Evolutionary conservation across 345 rosid species (phyloP), one percentile per base, ranked within the genome.

Genomic region (Tarenaya hassleriana): DNA sequence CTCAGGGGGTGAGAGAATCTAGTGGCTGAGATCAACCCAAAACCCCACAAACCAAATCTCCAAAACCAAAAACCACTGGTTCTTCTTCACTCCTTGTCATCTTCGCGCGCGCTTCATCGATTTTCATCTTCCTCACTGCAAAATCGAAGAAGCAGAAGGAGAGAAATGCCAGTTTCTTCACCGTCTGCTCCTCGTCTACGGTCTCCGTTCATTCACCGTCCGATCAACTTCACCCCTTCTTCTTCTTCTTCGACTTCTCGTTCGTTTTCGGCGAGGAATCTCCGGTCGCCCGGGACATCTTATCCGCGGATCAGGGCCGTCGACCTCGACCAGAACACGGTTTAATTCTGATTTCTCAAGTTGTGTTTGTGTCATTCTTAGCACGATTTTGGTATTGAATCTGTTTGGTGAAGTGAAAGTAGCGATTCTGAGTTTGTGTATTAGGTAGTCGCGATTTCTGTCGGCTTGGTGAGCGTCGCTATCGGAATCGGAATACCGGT

Each of bases 321-420:
- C 29, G 95, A 91, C 31, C 68, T 91, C 34, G 98, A 91, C 58
- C 81, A 79, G 40, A 86, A 79, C 87, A 86, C 96, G 73, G 97
- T 89, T 31, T 39, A 45, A n/a, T 50, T 31, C 44, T 42, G 1
- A 15, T 47, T 48, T 1, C 47, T 47, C n/a, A 15, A 40, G 16
- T 11, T 8, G 7, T 9, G 33, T 19, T 1, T 10, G n/a, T 2
- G 47, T 2, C 1, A 0, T 14, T 46, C 42, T 24, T 14, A 39
- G 7, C 29, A 1, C 8, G 14, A 1, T 31, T 48, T 41, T 4
- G 29, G 7, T 37, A 21, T 8, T 40, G 18, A 24, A 38, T 2
- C 16, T 33, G 29, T 2, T 24, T 24, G 21, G 41, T 12, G 4
- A 32, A 10, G 3, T 2, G 7, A 1, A n/a, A n/a, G 38, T 37